Evolutionary conservation across 257 asterid species (phyloP), one percentile per base, ranked within the genome.

Genomic region (Knoxia roxburghii): DNA sequence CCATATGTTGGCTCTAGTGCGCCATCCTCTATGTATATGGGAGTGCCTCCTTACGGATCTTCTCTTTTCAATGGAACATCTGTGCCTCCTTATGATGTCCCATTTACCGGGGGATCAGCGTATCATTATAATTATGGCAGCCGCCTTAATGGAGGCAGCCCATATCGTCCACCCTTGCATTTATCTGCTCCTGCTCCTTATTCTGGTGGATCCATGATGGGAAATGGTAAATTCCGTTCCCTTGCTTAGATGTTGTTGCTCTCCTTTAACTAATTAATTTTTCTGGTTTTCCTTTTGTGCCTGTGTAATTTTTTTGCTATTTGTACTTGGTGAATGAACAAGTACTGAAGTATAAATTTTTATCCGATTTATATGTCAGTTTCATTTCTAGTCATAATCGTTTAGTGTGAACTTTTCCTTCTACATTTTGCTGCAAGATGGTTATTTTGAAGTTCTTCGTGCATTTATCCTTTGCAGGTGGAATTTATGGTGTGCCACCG

Each of bases 401-500:
- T n/a, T n/a, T n/a, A n/a, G n/a, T 67, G 24, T 4, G 32, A 27
- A 49, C 54, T 50, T 76, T 59, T 15, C 35, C 37, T 6, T n/a
- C 39, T 32, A 1, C 21, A 41, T 23, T 58, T 64, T 43, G 62
- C 29, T 63, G 64, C 18, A 23, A 48, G 21, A 24, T 26, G 18
- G 32, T 65, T 51, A 23, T 29, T 27, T 40, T n/a, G 21, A 37
- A 39, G 69, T 41, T 56, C 7, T 54, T 8, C 67, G 32, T 12
- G 0, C 30, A 27, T 32, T 23, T 62, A 8, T 71, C 29, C 15
- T 37, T 76, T 83, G 53, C 79, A 91, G 95, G 94, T 77, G 90
- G 91, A 65, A 76, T 89, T 72, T 91, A 88, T 76, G 91, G 94
- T 69, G 79, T 89, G 76, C 95, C 95, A 21, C 90, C 95, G 21